These are phyloP conservation scores for Baorangia bicolor DNA, from an alignment of 768 basidiomycete genomes.

Conservation along the genomic window DNA sequence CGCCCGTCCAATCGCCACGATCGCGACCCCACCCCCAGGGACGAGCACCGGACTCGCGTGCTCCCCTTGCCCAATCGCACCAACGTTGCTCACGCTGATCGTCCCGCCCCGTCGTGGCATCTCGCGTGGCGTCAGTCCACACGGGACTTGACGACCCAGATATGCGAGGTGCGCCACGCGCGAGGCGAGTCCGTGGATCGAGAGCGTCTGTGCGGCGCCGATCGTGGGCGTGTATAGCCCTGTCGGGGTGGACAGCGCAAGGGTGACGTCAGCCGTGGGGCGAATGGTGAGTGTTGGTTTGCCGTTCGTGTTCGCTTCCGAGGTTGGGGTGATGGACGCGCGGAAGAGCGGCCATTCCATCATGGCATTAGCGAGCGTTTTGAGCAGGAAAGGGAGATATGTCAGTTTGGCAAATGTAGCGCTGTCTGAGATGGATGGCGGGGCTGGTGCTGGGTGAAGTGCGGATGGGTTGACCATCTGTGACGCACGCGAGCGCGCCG, in stretches of 20 bases:
- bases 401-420: slow-evolving; percentile 68
- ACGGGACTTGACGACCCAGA: slow-evolving; percentile 67
- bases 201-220: slow-evolving; percentile 48
- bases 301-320: slow-evolving; percentile 9
- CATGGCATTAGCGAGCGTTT: slow-evolving; percentile 79
- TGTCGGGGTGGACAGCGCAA: slow-evolving; percentile 78
- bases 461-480: slow-evolving; percentile 39
- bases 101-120: slow-evolving; percentile 79
- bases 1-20: slow-evolving; percentile 77
- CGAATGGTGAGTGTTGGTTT: slow-evolving; percentile 76
- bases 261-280: slow-evolving; percentile 67
- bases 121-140: slow-evolving; percentile 60
- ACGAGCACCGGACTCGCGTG: slow-evolving; percentile 74
- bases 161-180: slow-evolving; percentile 58
- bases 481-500: slow-evolving; percentile 16
- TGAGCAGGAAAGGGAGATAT: slow-evolving; percentile 80
- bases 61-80: slow-evolving; percentile 72
- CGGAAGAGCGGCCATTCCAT: slow-evolving; percentile 83
- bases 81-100: slow-evolving; percentile 79
- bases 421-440: slow-evolving; percentile 45
- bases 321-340: slow-evolving; percentile 58
- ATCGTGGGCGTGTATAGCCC: slow-evolving; percentile 84
- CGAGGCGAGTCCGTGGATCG: slow-evolving; percentile 61
- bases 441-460: slow-evolving; percentile 39
- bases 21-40: slow-evolving; percentile 81